A percentile compares a stretch with the other conserved stretches of the same genome.
Evolutionary conservation across 108 stramenopile species (phyloP).

Genomic region (Stephanodiscus minutulus): DNA sequence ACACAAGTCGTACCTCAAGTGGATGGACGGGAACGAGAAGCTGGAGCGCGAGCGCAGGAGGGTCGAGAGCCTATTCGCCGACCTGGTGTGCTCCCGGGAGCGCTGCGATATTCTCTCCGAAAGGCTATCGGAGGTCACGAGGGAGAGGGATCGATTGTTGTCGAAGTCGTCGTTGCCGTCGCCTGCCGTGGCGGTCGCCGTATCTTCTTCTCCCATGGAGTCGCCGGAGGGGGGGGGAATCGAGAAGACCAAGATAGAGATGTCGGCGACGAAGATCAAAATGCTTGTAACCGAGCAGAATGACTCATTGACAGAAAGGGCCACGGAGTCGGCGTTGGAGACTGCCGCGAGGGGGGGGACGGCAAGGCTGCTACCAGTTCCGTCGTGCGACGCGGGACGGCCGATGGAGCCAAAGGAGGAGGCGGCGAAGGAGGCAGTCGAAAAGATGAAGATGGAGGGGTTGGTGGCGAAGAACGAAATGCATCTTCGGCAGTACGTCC

Average conservation of each 20-base stretch:
- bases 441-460: too few relatives aligned
- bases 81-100: neutral
- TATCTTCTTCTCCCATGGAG: too few relatives aligned
- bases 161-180: neutral
- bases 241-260: too few relatives aligned
- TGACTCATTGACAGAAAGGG: too few relatives aligned
- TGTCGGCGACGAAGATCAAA: too few relatives aligned
- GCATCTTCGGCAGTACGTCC: too few relatives aligned
- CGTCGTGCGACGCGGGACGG: neutral
- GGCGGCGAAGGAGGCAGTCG: neutral
- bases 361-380: neutral
- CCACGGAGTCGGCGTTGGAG: too few relatives aligned
- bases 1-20: neutral
- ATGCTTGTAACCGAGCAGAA: too few relatives aligned
- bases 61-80: neutral
- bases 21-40: neutral
- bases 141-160: neutral
- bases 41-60: neutral
- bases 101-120: neutral
- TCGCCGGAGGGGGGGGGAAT: too few relatives aligned
- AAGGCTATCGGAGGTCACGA: neutral
- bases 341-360: neutral
- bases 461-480: neutral
- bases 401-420: neutral
- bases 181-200: too few relatives aligned